A percentile compares a stretch with the other conserved stretches of the same genome.
Conservation (phyloP, 225 moss, liverwort and hornwort species). For the Climacium dendroides region DNA sequence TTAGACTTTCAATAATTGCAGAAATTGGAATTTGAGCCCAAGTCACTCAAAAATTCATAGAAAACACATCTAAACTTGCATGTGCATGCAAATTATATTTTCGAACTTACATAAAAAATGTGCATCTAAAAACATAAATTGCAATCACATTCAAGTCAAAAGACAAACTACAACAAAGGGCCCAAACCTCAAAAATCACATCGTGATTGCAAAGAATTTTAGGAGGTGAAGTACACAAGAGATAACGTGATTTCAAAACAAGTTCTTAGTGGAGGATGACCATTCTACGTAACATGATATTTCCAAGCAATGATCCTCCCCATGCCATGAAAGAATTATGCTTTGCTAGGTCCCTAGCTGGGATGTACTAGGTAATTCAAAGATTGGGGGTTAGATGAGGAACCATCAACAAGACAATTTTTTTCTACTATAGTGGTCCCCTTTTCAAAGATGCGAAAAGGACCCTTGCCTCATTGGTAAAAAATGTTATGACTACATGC, state of each 20-base stretch:
- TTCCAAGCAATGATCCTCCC: accelerated
- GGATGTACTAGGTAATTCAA: accelerated
- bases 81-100: not conserved
- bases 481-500: too few relatives aligned
- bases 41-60: not conserved
- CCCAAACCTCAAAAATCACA: not conserved
- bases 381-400: not conserved
- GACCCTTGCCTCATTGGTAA: not conserved
- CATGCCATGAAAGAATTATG: accelerated
- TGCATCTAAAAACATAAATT: not conserved
- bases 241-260: not conserved
- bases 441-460: not conserved
- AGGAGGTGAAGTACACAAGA: accelerated
- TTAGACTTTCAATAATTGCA: not conserved
- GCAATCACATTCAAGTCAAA: not conserved
- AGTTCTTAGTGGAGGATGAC: not conserved
- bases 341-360: accelerated
- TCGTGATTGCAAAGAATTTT: not conserved
- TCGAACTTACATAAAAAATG: accelerated
- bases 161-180: accelerated
- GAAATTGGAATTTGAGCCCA: not conserved
- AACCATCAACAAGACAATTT: not conserved
- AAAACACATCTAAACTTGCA: not conserved
- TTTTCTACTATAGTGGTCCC: accelerated
- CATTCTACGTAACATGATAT: not conserved